Base-by-base conservation (phyloP, 495 filamentous ascomycete genomes). In the Penicillium bialowiezense region DNA sequence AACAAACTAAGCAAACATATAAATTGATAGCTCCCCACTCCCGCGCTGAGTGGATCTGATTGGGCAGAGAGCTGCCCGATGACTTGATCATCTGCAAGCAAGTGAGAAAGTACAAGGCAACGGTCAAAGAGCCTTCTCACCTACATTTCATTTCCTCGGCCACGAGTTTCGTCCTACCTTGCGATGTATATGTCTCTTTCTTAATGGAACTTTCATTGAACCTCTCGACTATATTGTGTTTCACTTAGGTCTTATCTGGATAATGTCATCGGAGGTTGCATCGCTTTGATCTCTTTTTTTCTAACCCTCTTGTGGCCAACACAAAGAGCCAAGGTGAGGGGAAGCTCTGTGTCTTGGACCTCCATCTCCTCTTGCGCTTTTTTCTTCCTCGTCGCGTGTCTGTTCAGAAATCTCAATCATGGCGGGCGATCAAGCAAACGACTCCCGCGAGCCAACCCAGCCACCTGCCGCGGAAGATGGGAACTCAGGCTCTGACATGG, bases 341-440 rank as follows among this genome's bases (percentile, higher is more conserved):
- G 6, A 40, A 17, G 8, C 8, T 37, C n/a, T 3, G 28, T 17
- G 26, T 39, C 12, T 39, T 29, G 31, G 18, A 14, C 2, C 19
- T 29, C 35, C 0, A 34, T 14, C 20, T n/a, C 33, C n/a, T 21
- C 34, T 5, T 23, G 14, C 15, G 4, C 23, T 37, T 20, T 32
- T 28, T 38, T 14, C 37, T 40, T 38, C 23, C 39, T 49, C 35
- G 8, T 18, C 50, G 32, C 24, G 53, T 21, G 41, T 41, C 23
- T 34, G 26, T 41, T 38, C 35, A 47, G 55, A 41, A 32, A 33
- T 31, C 41, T 8, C 17, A 8, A 31, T 45, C 28, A 62, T 64
- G 61, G 53, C 58, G 18, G 47, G 42, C 17, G 53, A 62, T 43
- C 55, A 56, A 41, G 48, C 20, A 28, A 50, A 62, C 38, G 50